These are phyloP conservation scores for Brassica incana DNA, from an alignment of 345 rosid genomes.

Conservation along the genomic window DNA sequence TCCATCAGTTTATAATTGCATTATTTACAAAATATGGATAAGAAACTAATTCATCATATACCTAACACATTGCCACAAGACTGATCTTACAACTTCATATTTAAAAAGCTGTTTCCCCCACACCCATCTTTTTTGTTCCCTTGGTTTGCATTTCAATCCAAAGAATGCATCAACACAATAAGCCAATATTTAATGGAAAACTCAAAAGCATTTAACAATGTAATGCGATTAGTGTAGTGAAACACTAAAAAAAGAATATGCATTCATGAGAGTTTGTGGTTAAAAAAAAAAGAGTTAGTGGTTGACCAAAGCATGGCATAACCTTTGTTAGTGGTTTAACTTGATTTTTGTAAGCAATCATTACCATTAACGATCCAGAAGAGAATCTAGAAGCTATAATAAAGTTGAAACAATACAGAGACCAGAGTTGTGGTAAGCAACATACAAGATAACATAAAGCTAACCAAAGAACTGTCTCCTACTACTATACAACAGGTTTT, in stretches of 20 bases:
- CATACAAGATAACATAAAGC: conserved; percentile 17
- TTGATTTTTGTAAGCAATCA: conserved; percentile 2
- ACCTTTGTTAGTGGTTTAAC: not conserved
- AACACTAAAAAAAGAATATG: not conserved
- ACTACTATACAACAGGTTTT: conserved; percentile 35
- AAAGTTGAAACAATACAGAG: not conserved
- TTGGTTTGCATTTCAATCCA: conserved; percentile 25
- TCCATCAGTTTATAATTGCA: not conserved
- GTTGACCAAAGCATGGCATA: conserved; percentile 14
- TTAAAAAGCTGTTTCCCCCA: not conserved
- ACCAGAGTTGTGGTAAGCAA: not conserved
- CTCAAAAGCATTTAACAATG: not conserved
- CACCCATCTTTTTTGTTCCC: not conserved
- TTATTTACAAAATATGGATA: conserved; percentile 4
- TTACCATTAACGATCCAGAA: no score
- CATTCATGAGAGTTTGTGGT: not conserved
- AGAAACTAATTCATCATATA: conserved; percentile 3
- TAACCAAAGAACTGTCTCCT: conserved; percentile 32
- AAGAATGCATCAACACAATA: not conserved
- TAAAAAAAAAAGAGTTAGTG: not conserved
- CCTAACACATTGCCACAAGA: conserved; percentile 25
- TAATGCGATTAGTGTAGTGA: not conserved
- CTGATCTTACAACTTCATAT: conserved; percentile 21
- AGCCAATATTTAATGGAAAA: not conserved
- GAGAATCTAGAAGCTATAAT: conserved; percentile 17